Base-by-base conservation (phyloP, 345 rosid species). In the Clarkia xantiana region DNA sequence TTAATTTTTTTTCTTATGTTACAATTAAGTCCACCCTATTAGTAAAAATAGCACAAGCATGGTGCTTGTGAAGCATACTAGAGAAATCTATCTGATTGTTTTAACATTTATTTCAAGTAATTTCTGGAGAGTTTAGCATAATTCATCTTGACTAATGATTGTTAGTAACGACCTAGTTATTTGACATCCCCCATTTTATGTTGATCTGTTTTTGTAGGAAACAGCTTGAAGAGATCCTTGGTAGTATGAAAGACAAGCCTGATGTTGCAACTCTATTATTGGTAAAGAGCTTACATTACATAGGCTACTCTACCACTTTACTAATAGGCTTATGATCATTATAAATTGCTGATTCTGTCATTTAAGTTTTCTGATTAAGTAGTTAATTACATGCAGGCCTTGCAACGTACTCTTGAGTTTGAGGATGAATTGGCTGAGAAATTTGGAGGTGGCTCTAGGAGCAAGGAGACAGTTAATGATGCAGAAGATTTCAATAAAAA, bases 381-480 rank as follows among this genome's bases (percentile, higher is more conserved):
- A n/a, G n/a, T n/a, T n/a, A n/a, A n/a, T n/a, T n/a, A n/a, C n/a
- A n/a, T 52, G 17, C 61, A 90, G 97, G 95, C 95, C 63, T 68
- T 90, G 18, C 96, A 86, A 72, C 70, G 98, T 59, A 91, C 98
- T 51, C 67, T 81, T 47, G 98, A 91, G 69, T 91, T 91, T 73
- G 98, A 91, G 70, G 77, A 84, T 71, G 96, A 91, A 62, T 62
- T 86, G 63, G 98, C 88, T 51, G 83, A 80, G 75, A 84, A 81
- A 76, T 91, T 91, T 76, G 98, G 98, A 47, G 95, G 87, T 57
- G 90, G 73, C 53, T 62, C 68, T 67, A 69, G 62, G 54, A 78
- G 65, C 66, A 74, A 75, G 54, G 90, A 84, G 69, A 67, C 71
- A 45, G 81, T 68, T 47, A 71, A 55, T 57, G 96, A 84, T 65